Conservation (phyloP, 768 basidiomycete genomes). For the Leccinum barrowsii region DNA sequence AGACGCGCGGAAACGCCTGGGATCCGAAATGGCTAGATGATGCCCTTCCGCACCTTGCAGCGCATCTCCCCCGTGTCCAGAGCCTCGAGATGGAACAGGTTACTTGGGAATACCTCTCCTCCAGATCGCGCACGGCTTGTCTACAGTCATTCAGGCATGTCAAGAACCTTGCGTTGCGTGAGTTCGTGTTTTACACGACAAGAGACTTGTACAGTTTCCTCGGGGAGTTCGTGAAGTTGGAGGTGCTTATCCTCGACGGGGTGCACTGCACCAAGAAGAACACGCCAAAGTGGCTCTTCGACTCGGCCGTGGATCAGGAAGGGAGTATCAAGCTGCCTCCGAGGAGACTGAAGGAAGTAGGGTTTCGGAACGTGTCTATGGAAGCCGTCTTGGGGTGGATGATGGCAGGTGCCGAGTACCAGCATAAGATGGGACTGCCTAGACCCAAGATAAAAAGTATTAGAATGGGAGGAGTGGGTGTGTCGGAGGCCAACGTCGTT, state of each 20-base stretch:
- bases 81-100: slow-evolving; percentile 28
- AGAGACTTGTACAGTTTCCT: slow-evolving; percentile 28
- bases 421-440: slow-evolving; percentile 1
- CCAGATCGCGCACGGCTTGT: slow-evolving; percentile 24
- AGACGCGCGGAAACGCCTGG: slow-evolving; percentile 30
- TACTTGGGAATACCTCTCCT: slow-evolving; percentile 33
- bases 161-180: slow-evolving; percentile 20
- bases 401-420: slow-evolving; percentile 16
- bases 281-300: slow-evolving; percentile 10
- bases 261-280: slow-evolving; percentile 24
- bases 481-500: slow-evolving; percentile 23
- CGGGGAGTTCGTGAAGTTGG: slow-evolving; percentile 25
- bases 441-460: slow-evolving; percentile 19
- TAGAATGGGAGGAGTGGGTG: slow-evolving; percentile 28
- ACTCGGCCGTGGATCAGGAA: slow-evolving; percentile 6
- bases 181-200: slow-evolving; percentile 25
- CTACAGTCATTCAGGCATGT: slow-evolving; percentile 22
- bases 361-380: slow-evolving; percentile 22
- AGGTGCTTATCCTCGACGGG: slow-evolving; percentile 28
- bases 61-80: slow-evolving; percentile 19
- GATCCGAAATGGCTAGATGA: slow-evolving; percentile 34
- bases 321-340: slow-evolving; percentile 15
- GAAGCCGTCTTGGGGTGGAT: slow-evolving; percentile 31
- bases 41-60: slow-evolving; percentile 23
- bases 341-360: slow-evolving; percentile 22